Base-by-base conservation (phyloP, 1,284 basidiomycete species). In the Ganoderma boninense region DNA sequence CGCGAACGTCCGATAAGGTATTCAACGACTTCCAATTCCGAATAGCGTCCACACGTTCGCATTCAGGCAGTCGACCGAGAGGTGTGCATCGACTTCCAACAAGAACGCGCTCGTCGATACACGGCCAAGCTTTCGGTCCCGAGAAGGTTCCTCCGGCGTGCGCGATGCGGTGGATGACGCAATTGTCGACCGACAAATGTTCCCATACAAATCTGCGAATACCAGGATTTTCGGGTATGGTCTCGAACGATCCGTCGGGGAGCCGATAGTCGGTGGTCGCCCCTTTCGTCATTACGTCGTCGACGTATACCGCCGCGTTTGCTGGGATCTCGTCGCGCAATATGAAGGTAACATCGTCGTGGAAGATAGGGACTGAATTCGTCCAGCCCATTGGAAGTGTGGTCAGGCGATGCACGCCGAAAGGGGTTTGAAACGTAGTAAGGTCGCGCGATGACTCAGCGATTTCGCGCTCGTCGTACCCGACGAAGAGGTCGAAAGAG, bases 321-420 rank as follows among this genome's bases (percentile, higher is more conserved):
- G 81, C n/a, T 2, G 79, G 80, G 74, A 84, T 83, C 63, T 85
- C 79, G 3, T 73, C 70, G 44, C 81, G 76, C 0, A 85, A 72
- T 40, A 83, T 83, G 63, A 77, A 79, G 0, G 77, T 79, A 1
- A 84, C 74, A 68, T 82, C 75, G 49, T 79, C 78, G 67, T 84
- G 81, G 60, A 82, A 80, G 16, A 83, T 80, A 0, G 79, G 79
- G 0, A 82, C 79, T 0, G 80, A 84, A 63, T 85, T 84, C 0
- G 82, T 83, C 78, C 78, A 85, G 0, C 84, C 84, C 82, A 82
- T 83, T 0, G 82, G 83, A 0, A 84, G 68, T 0, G 73, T 77
- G 0, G 69, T 72, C 0, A 83, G 75, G 20, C 76, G 73, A 16
- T 75, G 65, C 4, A 74, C 73, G 16, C 79, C 77, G 54, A 70